Conservation (phyloP, 192 early-diverging fungal genomes). For the Diversispora eburnea region DNA sequence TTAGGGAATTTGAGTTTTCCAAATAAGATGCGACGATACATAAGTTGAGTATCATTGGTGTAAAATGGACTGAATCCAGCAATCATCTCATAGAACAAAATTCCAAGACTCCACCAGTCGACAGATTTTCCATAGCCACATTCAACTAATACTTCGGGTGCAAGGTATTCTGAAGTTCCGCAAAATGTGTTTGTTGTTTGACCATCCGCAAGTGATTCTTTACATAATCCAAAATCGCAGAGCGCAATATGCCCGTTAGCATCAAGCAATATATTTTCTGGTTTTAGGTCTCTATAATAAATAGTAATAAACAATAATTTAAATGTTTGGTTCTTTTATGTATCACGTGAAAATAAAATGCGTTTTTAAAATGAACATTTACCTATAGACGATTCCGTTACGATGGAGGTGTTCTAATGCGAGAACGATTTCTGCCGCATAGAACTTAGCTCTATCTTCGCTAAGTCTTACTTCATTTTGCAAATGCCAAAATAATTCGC, state of each 20-base stretch:
- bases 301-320: background rate
- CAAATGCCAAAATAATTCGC: constrained; percentile 76
- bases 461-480: constrained; percentile 61
- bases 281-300: constrained; percentile 57
- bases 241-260: constrained; percentile 67
- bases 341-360: background rate
- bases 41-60: constrained; percentile 56
- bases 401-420: constrained; percentile 69
- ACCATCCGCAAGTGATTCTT: constrained; percentile 51
- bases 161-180: constrained; percentile 86
- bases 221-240: constrained; percentile 78
- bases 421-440: constrained; percentile 61
- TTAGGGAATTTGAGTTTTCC: constrained; percentile 48
- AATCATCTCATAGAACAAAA: constrained; percentile 71
- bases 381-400: constrained; percentile 63
- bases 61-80: constrained; percentile 72
- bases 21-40: constrained; percentile 70
- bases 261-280: constrained; percentile 67
- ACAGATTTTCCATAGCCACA: constrained; percentile 68
- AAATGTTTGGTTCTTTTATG: background rate
- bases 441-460: constrained; percentile 65
- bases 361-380: background rate
- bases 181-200: constrained; percentile 78
- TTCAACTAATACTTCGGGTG: constrained; percentile 77
- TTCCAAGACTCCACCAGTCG: constrained; percentile 83